Evolutionary conservation across 176 grass and related monocot species (phyloP).

Genomic region (Ensete ventricosum): DNA sequence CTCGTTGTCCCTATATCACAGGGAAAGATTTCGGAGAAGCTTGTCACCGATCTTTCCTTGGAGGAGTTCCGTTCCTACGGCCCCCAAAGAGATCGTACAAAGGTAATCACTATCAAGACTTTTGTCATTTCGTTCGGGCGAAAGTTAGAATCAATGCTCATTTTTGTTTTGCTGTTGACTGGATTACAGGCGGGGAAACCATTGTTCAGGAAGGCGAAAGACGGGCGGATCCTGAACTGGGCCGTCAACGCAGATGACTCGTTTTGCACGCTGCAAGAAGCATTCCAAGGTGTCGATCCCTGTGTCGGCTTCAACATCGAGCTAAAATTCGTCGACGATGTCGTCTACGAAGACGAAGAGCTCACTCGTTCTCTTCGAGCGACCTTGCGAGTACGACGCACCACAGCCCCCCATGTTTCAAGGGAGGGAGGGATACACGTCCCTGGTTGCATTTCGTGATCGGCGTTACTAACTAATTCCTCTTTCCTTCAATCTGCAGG

Average conservation of each 20-base stretch:
- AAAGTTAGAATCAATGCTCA: too few species aligned
- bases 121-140: too few species aligned
- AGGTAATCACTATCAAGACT: constrained; percentile 23
- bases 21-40: constrained; percentile 46
- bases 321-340: constrained; percentile 70
- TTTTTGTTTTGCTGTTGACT: not conserved
- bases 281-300: constrained; percentile 52
- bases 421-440: not conserved
- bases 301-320: constrained; percentile 81
- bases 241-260: constrained; percentile 62
- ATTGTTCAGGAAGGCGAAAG: constrained; percentile 58
- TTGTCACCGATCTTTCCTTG: constrained; percentile 51
- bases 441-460: not conserved
- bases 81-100: constrained; percentile 45
- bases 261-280: constrained; percentile 71
- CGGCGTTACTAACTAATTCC: not conserved
- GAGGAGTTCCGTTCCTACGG: constrained; percentile 78
- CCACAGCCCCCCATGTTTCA: too few species aligned
- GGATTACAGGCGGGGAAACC: constrained; percentile 48
- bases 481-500: constrained; percentile 25
- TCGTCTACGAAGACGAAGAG: constrained; percentile 53
- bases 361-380: constrained; percentile 43
- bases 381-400: constrained; percentile 37
- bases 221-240: constrained; percentile 61
- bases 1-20: constrained; percentile 17